phyloP scores from a whole-genome alignment of 2,329 filamentous ascomycete genomes.

The Mollisia scopiformis region DNA sequence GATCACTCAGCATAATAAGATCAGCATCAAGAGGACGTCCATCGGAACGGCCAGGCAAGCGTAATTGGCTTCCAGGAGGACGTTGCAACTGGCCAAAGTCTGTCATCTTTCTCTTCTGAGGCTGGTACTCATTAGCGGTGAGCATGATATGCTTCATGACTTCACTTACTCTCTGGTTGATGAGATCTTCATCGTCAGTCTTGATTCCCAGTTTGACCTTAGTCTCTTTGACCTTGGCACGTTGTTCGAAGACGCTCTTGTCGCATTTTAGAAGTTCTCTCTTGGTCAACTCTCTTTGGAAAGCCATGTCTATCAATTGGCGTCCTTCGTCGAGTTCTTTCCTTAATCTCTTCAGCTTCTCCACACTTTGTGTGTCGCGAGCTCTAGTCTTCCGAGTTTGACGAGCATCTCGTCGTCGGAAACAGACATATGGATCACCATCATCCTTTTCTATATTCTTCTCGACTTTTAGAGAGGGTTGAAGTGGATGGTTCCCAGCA shows the following conservation, averaged over 20 bases:
- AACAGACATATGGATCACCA: conserved; percentile 96
- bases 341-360: conserved; percentile 90
- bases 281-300: conserved; percentile 78
- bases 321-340: conserved; percentile 90
- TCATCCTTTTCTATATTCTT: conserved; percentile 94
- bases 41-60: conserved; percentile 71
- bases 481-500: conserved; percentile 71
- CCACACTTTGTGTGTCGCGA: conserved; percentile 89
- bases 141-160: conserved; percentile 36
- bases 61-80: conserved; percentile 65
- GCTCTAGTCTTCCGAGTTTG: conserved; percentile 94
- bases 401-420: conserved; percentile 90
- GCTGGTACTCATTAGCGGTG: conserved; percentile 42
- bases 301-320: conserved; percentile 75
- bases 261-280: conserved; percentile 77
- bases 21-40: conserved; percentile 77
- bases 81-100: conserved; percentile 61
- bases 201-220: conserved; percentile 90
- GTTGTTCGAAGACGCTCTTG: conserved; percentile 79
- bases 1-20: conserved; percentile 74
- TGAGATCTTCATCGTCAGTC: conserved; percentile 88
- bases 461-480: conserved; percentile 87
- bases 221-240: conserved; percentile 80
- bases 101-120: conserved; percentile 71
- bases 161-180: conserved; percentile 83